Conservation (phyloP, 768 basidiomycete genomes). For the Tricholoma furcatifolium region DNA sequence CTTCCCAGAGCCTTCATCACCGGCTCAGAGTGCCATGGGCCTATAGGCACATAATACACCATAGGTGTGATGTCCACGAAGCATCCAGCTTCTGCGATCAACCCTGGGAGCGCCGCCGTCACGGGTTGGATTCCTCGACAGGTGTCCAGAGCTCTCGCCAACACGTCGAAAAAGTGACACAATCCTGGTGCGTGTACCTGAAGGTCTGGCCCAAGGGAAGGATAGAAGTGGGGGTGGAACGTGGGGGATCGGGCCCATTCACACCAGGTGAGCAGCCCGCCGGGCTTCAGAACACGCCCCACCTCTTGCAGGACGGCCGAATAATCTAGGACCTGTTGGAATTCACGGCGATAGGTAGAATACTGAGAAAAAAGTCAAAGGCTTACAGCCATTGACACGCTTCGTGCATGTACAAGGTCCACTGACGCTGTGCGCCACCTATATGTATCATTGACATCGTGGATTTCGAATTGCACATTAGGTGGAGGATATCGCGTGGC, state of each 20-base stretch:
- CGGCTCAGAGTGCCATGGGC: constrained; percentile 46
- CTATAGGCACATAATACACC: constrained; percentile 44
- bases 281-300: constrained; percentile 61
- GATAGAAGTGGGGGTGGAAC: constrained; percentile 36
- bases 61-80: constrained; percentile 39
- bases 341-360: neutral
- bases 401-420: constrained; percentile 68
- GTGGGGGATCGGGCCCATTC: constrained; percentile 53
- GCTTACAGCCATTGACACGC: constrained; percentile 60
- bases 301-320: constrained; percentile 52
- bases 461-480: constrained; percentile 68
- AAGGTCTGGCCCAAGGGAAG: constrained; percentile 23
- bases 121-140: constrained; percentile 37
- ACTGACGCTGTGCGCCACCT: constrained; percentile 55
- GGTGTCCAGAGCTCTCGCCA: constrained; percentile 32
- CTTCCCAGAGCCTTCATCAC: constrained; percentile 37
- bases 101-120: constrained; percentile 33
- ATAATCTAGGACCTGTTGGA: constrained; percentile 54
- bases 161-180: constrained; percentile 34
- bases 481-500: constrained; percentile 56
- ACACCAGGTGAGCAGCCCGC: constrained; percentile 67
- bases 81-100: constrained; percentile 32
- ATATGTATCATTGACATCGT: constrained; percentile 53
- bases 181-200: constrained; percentile 39
- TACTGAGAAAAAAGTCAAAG: neutral